Conservation (phyloP, 1,139 yeast species). For the Blastobotrys buckinghamii region DNA sequence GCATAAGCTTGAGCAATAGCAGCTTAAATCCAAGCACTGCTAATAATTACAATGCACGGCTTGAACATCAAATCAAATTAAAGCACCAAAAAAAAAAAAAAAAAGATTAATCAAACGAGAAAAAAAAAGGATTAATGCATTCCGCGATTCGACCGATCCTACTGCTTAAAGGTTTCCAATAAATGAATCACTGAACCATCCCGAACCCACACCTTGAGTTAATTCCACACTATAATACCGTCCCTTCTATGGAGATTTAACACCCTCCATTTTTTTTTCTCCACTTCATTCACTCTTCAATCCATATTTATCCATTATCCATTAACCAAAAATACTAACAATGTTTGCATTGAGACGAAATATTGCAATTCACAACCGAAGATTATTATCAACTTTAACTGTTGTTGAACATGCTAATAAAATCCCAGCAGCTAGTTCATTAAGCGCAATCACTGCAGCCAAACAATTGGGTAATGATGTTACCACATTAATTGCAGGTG, state of each 20-base stretch:
- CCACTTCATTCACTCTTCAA: no score
- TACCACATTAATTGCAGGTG: slow-evolving; percentile 39
- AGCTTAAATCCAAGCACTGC: no score
- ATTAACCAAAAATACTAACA: neutral
- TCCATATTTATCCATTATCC: no score
- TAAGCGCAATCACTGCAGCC: slow-evolving; percentile 42
- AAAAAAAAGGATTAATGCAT: no score
- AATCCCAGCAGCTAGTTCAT: slow-evolving; percentile 56
- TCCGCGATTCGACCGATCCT: slow-evolving; percentile 3
- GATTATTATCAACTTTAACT: slow-evolving; percentile 60
- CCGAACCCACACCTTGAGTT: no score
- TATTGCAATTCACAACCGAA: neutral
- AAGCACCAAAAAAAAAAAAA: no score
- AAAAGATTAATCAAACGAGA: no score
- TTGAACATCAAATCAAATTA: no score
- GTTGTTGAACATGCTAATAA: slow-evolving; percentile 59
- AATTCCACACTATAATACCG: neutral
- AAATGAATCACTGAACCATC: no score
- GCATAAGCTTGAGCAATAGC: no score
- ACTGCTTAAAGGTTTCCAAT: no score
- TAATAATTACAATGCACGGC: no score
- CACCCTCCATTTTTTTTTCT: neutral
- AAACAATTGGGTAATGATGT: slow-evolving; percentile 34
- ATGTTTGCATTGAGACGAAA: slow-evolving; percentile 3
- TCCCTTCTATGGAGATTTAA: neutral